Evolutionary conservation across 140 eudicot genomes (phyloP).

Genomic region (Flaveria floridana): DNA sequence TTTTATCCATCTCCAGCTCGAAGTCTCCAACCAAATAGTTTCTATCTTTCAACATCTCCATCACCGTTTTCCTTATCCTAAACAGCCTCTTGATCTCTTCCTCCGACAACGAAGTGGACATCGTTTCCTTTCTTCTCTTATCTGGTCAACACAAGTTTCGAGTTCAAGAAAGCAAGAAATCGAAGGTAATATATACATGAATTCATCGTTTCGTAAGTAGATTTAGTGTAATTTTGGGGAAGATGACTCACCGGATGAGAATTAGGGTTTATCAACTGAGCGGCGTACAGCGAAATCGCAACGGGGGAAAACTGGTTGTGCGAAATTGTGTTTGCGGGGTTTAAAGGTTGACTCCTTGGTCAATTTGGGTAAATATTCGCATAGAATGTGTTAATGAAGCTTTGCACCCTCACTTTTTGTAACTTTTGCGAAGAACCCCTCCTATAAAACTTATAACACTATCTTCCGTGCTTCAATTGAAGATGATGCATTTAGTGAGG

Average conservation of each 20-base stretch:
- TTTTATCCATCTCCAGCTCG: slow-evolving; percentile 57
- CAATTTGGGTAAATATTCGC: slow-evolving; percentile 14
- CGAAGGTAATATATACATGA: neutral
- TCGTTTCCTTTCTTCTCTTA: slow-evolving; percentile 2
- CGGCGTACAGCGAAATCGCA: slow-evolving; percentile 10
- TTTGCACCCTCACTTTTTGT: slow-evolving; percentile 21
- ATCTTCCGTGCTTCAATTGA: no score
- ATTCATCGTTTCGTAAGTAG: neutral
- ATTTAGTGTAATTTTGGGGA: slow-evolving; percentile 11
- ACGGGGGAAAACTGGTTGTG: neutral
- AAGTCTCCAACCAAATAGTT: slow-evolving; percentile 55
- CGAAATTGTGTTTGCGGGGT: slow-evolving; percentile 11
- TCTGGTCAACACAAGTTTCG: slow-evolving; percentile 7
- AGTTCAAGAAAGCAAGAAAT: neutral
- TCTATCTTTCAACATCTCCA: slow-evolving; percentile 64
- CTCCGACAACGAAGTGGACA: slow-evolving; percentile 45
- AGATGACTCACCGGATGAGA: slow-evolving; percentile 22
- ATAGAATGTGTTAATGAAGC: slow-evolving; percentile 9
- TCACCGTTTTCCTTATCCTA: slow-evolving; percentile 55
- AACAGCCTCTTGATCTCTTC: slow-evolving; percentile 53
- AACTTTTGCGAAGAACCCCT: neutral
- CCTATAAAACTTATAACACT: no score
- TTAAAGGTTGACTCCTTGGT: slow-evolving; percentile 11
- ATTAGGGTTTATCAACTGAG: slow-evolving; percentile 32
- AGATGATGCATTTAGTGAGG: no score